Evolutionary conservation across 2,329 filamentous ascomycete species (phyloP), one percentile per base, ranked within the genome.

Genomic region (Penicillium griseofulvum): DNA sequence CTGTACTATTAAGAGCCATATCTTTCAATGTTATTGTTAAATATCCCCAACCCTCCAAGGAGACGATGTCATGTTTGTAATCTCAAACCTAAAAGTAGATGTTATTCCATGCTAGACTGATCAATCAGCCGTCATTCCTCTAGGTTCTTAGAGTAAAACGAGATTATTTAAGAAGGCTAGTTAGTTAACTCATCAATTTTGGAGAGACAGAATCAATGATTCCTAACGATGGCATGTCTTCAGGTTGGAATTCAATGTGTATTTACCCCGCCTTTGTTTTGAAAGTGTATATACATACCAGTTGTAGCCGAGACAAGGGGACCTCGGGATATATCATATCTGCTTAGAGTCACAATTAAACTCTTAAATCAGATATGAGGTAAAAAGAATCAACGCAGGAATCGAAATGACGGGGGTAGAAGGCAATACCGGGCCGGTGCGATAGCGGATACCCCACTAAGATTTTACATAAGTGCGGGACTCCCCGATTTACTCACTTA

Each of bases 391-490:
- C 4, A 11, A 11, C 16, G 33, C 14, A 33, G 14, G 16, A 33
- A 45, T 10, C 14, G 9, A 4, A 45, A 22, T 22, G 22, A 22
- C 22, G 22, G 22, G 22, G 22, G 4, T 22, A 4, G 22, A 22
- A 22, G 22, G 22, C 22, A 43, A n/a, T 8, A 24, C 45, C 45
- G 51, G 51, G n/a, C 45, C 51, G 51, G 45, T 49, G 43, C 28
- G 37, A 48, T 39, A 50, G 34, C 45, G 45, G 31, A 19, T 59
- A 53, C 58, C 58, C 58, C 58, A 49, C 58, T 50, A 51, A 38
- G 39, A 22, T 54, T 49, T 55, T 51, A 51, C 47, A 55, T 51
- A 55, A 55, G 56, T 56, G 58, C 49, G 58, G 56, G 52, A 49
- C 41, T 39, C 34, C 39, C 34, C 48, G 10, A 49, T 24, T 24